Percentiles rank a stretch among this genome's conserved stretches.
Conservation (phyloP, 768 basidiomycete genomes). For the Boletus coccyginus region DNA sequence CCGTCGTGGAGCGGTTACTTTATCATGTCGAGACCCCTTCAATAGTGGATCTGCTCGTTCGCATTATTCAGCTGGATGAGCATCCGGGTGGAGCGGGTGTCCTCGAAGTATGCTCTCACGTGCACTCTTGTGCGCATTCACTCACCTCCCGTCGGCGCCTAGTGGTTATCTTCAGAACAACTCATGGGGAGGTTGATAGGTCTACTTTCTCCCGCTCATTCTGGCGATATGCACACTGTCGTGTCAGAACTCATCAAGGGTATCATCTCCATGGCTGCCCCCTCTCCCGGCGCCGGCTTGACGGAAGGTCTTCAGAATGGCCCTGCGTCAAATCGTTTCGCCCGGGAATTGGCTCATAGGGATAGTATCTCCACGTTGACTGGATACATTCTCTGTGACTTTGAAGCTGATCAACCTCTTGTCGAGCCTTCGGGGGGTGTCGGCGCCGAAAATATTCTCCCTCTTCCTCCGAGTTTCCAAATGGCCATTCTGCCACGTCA, state of each 20-base stretch:
- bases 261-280: conserved; percentile 91
- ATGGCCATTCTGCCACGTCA: conserved; percentile 59
- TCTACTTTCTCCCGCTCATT: conserved; percentile 75
- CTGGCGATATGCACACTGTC: conserved; percentile 76
- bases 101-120: conserved; percentile 69
- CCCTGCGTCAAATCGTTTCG: conserved; percentile 80
- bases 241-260: conserved; percentile 91
- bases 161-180: conserved; percentile 88
- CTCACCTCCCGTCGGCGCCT: conserved; percentile 31
- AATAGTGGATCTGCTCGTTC: conserved; percentile 86
- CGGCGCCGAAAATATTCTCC: conserved; percentile 10
- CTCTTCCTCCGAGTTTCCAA: conserved; percentile 24
- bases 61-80: conserved; percentile 89
- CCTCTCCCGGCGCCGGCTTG: conserved; percentile 74
- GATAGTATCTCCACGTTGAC: conserved; percentile 70
- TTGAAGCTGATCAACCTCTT: conserved; percentile 30
- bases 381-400: conserved; percentile 74
- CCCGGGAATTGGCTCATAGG: conserved; percentile 78
- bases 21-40: conserved; percentile 86
- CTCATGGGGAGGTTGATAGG: conserved; percentile 80
- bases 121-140: conserved; percentile 28
- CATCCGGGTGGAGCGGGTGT: conserved; percentile 77
- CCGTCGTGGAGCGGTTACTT: conserved; percentile 78
- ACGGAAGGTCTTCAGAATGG: conserved; percentile 67
- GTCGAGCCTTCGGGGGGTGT: conserved; percentile 15